A percentile compares a stretch with the other conserved stretches of the same genome.
These are phyloP conservation scores for Xylaria sp. DNA, from an alignment of 2,329 filamentous ascomycete genomes.

Conservation along the genomic window DNA sequence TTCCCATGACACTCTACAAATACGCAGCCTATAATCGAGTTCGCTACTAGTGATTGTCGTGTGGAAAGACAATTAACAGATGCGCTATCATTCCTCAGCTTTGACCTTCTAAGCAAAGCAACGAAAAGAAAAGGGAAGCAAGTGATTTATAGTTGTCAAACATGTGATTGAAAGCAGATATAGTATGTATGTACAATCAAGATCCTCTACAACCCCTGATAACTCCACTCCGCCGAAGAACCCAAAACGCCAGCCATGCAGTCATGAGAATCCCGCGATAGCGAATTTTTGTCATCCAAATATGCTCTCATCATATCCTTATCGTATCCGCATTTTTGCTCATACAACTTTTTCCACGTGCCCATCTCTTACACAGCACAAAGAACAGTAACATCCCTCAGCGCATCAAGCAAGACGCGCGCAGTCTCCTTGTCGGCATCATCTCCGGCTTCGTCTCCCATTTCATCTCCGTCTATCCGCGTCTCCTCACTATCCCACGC, in stretches of 20 bases:
- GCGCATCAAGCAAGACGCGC: conserved; percentile 51
- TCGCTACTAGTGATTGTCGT: neutral
- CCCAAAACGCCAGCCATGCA: conserved; percentile 17
- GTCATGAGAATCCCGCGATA: neutral
- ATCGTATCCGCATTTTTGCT: neutral
- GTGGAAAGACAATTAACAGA: neutral
- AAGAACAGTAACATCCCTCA: conserved; percentile 45
- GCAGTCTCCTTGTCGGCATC: conserved; percentile 52
- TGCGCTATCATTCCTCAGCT: neutral
- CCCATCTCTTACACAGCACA: conserved; percentile 25
- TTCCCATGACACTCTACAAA: neutral
- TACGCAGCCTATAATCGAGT: neutral
- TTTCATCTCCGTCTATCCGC: conserved; percentile 29
- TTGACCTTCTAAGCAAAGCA: neutral
- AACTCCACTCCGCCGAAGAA: neutral
- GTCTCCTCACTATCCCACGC: conserved; percentile 48
- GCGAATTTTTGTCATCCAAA: neutral
- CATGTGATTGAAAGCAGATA: neutral
- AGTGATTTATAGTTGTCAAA: neutral
- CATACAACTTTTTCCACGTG: neutral
- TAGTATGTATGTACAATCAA: neutral
- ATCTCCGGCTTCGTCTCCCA: conserved; percentile 24
- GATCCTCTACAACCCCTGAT: neutral
- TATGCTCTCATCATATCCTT: neutral
- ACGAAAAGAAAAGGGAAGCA: neutral